A percentile compares a stretch with the other conserved stretches of the same genome.
Conservation (phyloP, 306 rosid species). For the Vigna nakashimae region DNA sequence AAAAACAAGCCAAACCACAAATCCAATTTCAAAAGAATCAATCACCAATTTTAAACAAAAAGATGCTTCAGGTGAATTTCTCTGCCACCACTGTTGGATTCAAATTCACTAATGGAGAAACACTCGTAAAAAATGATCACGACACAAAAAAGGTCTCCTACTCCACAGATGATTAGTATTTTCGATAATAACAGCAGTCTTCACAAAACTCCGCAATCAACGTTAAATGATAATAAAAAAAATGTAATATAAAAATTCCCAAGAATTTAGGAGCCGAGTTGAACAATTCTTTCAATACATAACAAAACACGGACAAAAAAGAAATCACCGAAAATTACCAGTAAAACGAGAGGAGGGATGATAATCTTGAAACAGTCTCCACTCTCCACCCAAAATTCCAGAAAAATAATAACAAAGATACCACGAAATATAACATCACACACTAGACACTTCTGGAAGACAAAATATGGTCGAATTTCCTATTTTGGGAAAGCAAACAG, state of each 20-base stretch:
- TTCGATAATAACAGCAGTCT: background rate
- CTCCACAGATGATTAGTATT: background rate
- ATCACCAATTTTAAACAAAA: slow-evolving; percentile 23
- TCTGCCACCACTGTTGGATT: slow-evolving; percentile 49
- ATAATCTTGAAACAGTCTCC: slow-evolving; percentile 30
- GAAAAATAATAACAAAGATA: background rate
- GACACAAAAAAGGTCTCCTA: background rate
- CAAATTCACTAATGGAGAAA: slow-evolving; percentile 27
- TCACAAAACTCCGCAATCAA: slow-evolving; percentile 12
- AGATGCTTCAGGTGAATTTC: slow-evolving; percentile 39
- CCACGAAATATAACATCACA: slow-evolving; percentile 20
- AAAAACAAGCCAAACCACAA: background rate
- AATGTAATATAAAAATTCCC: slow-evolving; percentile 5
- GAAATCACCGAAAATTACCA: slow-evolving; percentile 9
- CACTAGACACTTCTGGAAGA: slow-evolving; percentile 1
- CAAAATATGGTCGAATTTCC: slow-evolving; percentile 15
- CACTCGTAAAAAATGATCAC: background rate
- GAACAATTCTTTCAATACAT: slow-evolving; percentile 32
- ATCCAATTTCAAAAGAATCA: background rate
- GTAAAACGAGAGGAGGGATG: slow-evolving; percentile 34
- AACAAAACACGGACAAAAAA: background rate
- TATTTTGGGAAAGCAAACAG: background rate
- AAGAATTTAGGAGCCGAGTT: slow-evolving; percentile 24
- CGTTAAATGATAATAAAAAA: background rate
- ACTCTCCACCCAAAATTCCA: slow-evolving; percentile 3